These are phyloP conservation scores for Penicillium mononematosum DNA, from an alignment of 495 filamentous ascomycete genomes.

Conservation along the genomic window DNA sequence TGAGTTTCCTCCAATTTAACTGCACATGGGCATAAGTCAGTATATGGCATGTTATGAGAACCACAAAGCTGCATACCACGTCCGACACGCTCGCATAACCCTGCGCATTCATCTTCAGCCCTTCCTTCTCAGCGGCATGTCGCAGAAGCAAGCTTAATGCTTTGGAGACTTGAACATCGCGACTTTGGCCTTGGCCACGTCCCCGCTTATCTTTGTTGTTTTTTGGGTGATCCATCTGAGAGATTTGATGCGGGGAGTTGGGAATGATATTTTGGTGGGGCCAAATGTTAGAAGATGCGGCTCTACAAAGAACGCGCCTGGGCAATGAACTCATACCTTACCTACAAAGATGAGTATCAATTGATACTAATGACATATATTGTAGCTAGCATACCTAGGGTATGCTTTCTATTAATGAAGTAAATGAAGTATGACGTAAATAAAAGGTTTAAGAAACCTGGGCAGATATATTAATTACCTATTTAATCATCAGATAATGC, in stretches of 20 bases:
- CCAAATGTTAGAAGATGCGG: background rate
- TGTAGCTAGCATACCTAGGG: too few relatives aligned
- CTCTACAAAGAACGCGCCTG: background rate
- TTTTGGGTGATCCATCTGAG: background rate
- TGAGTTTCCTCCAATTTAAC: conserved; percentile 69
- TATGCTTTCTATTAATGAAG: too few relatives aligned
- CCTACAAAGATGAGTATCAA: too few relatives aligned
- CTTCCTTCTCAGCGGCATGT: conserved; percentile 79
- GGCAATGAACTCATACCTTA: too few relatives aligned
- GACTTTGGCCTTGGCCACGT: conserved; percentile 28
- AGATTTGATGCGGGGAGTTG: background rate
- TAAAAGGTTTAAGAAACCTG: too few relatives aligned
- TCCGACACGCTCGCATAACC: conserved; percentile 78
- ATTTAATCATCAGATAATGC: too few relatives aligned
- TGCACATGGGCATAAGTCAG: conserved; percentile 27
- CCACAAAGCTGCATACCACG: conserved; percentile 58
- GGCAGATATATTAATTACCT: too few relatives aligned
- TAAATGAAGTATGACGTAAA: too few relatives aligned
- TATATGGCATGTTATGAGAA: background rate
- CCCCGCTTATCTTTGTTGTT: conserved; percentile 13
- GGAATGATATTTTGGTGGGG: conserved; percentile 2
- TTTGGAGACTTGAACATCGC: conserved; percentile 73
- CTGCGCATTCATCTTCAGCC: conserved; percentile 68
- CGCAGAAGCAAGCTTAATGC: conserved; percentile 75
- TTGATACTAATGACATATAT: too few relatives aligned